Evolutionary conservation across 257 asterid species (phyloP), one percentile per base, ranked within the genome.

Genomic region (Anisodus tanguticus): DNA sequence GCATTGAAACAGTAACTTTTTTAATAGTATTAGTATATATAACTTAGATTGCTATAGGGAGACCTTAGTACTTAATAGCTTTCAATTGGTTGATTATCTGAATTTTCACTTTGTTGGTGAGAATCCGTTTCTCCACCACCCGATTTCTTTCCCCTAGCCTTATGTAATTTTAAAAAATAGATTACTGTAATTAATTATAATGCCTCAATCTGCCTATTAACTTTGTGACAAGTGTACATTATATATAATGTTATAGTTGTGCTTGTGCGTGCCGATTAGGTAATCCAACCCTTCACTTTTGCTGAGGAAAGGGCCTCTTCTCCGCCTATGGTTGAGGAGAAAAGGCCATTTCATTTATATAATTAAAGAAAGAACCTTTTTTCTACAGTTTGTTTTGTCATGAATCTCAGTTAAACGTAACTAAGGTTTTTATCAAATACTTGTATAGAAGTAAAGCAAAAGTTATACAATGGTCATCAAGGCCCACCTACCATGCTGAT

Each of bases 241-340:
- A 69, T 31, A 77, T 47, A 16, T 81, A 81, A 63, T 72, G 58
- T 49, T 31, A 31, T 31, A 31, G 35, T 31, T 31, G 88, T 83
- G 87, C 89, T 87, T 88, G 83, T 87, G 93, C 91, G 90, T 88
- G 91, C 90, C 87, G 91, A 83, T 85, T 19, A 60, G 90, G 86
- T 84, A 86, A 90, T 86, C 90, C 85, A 83, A 76, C 26, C 83
- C 93, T 78, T 85, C 89, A 87, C 91, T 87, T 85, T 85, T 85
- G 87, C 89, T 86, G 78, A 59, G 85, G 17, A n/a, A 2, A 47
- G n/a, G 82, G 79, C 54, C 67, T 49, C 11, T 84, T 84, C 86
- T 58, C 74, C 43, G 84, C 86, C 87, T 58, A n/a, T 83, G 81
- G 82, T 76, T 84, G 41, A 17, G 84, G 85, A 13, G 41, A 81